Evolutionary conservation across 805 yeast species (phyloP).

Genomic region (Maudiozyma serrabonitensis): DNA sequence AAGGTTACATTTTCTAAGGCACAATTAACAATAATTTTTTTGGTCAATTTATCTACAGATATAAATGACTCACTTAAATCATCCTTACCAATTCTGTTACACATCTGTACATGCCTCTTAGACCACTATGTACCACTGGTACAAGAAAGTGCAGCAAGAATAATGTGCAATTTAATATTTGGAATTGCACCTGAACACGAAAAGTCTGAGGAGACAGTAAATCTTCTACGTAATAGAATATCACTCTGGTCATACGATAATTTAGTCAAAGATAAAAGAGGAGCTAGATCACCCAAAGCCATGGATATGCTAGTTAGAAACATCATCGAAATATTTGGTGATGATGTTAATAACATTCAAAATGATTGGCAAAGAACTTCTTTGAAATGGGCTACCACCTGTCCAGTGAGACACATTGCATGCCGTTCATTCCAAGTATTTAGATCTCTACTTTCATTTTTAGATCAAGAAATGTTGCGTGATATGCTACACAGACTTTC

Average conservation of each 20-base stretch:
- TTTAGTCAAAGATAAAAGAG: constrained; percentile 60
- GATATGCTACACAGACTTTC: constrained; percentile 92
- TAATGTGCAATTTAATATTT: constrained; percentile 64
- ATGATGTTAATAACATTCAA: constrained; percentile 42
- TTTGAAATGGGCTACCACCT: constrained; percentile 90
- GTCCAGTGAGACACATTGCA: constrained; percentile 94
- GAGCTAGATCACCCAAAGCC: constrained; percentile 74
- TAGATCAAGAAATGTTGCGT: constrained; percentile 80
- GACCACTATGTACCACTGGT: constrained; percentile 83
- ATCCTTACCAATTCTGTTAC: constrained; percentile 64
- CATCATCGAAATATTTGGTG: constrained; percentile 47
- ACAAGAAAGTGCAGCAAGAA: constrained; percentile 72
- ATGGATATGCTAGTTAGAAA: constrained; percentile 71
- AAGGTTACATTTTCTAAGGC: constrained; percentile 80
- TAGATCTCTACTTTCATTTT: constrained; percentile 66
- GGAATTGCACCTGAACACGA: constrained; percentile 45
- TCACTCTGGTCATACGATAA: constrained; percentile 81
- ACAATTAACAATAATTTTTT: constrained; percentile 73
- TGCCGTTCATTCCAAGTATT: constrained; percentile 93
- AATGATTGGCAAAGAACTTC: constrained; percentile 80
- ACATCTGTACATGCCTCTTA: constrained; percentile 65
- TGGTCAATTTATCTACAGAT: constrained; percentile 68
- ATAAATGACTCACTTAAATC: constrained; percentile 53
- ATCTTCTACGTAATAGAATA: constrained; percentile 42
- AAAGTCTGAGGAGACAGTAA: constrained; percentile 47